A percentile compares a stretch with the other conserved stretches of the same genome.
Evolutionary conservation across 768 basidiomycete species (phyloP).

Genomic region (Naganishia antarctica): DNA sequence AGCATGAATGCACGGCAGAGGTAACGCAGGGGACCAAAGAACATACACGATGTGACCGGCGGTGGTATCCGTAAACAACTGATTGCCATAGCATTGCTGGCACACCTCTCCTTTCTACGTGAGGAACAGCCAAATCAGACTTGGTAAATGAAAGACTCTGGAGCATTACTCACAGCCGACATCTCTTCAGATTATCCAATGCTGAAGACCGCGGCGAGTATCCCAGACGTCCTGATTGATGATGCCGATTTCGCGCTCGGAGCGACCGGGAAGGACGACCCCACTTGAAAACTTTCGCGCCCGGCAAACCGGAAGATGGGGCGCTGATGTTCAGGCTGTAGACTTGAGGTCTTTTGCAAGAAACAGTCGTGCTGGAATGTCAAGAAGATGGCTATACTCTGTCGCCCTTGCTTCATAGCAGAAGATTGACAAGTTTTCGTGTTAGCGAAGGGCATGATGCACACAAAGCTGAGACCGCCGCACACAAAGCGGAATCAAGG

Average conservation of each 20-base stretch:
- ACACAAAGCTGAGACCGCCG: constrained; percentile 10
- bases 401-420: too few relatives aligned
- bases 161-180: constrained; percentile 7
- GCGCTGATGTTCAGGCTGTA: not conserved
- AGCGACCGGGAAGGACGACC: too few relatives aligned
- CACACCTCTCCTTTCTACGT: constrained; percentile 4
- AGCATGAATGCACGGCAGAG: too few relatives aligned
- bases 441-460: constrained; percentile 5
- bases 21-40: not conserved
- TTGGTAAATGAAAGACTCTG: too few relatives aligned
- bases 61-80: constrained; percentile 10
- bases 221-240: not conserved
- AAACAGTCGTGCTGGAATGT: too few relatives aligned
- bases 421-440: constrained; percentile 21
- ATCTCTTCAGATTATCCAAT: not conserved
- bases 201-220: not conserved
- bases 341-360: constrained; percentile 1
- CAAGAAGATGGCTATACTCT: too few relatives aligned
- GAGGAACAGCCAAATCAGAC: not conserved
- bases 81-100: constrained; percentile 11
- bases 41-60: constrained; percentile 16
- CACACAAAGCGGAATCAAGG: not conserved
- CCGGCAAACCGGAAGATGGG: too few relatives aligned
- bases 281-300: too few relatives aligned
- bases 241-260: not conserved